These are phyloP conservation scores for Colletotrichum higginsianum DNA, from an alignment of 2,329 filamentous ascomycete species.

Conservation along the genomic window DNA sequence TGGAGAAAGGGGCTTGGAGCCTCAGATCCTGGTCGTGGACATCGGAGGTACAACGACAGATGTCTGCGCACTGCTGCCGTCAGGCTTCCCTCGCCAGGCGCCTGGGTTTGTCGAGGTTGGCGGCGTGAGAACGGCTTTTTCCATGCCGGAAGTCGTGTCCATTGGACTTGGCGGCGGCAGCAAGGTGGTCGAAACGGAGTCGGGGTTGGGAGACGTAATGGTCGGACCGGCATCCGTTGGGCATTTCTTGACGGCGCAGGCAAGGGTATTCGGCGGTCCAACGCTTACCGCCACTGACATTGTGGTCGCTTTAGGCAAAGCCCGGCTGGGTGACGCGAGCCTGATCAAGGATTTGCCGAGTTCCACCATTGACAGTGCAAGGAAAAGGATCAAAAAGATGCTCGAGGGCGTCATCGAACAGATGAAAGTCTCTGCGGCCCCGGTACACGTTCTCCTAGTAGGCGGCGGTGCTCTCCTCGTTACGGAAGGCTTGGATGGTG, in stretches of 20 bases:
- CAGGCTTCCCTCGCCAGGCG: slow-evolving; percentile 73
- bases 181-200: slow-evolving; percentile 49
- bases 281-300: slow-evolving; percentile 69
- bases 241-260: slow-evolving; percentile 62
- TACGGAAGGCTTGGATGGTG: slow-evolving; percentile 63
- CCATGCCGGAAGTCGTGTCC: slow-evolving; percentile 69
- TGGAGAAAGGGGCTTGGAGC: slow-evolving; percentile 36
- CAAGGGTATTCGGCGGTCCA: slow-evolving; percentile 67
- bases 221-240: slow-evolving; percentile 73
- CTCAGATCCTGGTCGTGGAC: slow-evolving; percentile 66
- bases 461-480: slow-evolving; percentile 71
- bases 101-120: slow-evolving; percentile 71
- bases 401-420: slow-evolving; percentile 68
- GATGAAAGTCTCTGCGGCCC: slow-evolving; percentile 69
- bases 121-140: slow-evolving; percentile 72
- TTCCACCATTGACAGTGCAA: slow-evolving; percentile 44
- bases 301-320: slow-evolving; percentile 55
- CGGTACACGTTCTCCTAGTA: slow-evolving; percentile 68
- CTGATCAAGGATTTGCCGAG: slow-evolving; percentile 48
- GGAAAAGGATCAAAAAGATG: slow-evolving; percentile 58
- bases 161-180: slow-evolving; percentile 71
- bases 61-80: slow-evolving; percentile 69
- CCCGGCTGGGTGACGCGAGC: slow-evolving; percentile 49
- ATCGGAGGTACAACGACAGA: slow-evolving; percentile 75
- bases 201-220: slow-evolving; percentile 48